Percentiles rank a stretch among this genome's conserved stretches.
These are phyloP conservation scores for Geotrichum cucujoidarum DNA, from an alignment of 1,139 yeast species.

Conservation along the genomic window DNA sequence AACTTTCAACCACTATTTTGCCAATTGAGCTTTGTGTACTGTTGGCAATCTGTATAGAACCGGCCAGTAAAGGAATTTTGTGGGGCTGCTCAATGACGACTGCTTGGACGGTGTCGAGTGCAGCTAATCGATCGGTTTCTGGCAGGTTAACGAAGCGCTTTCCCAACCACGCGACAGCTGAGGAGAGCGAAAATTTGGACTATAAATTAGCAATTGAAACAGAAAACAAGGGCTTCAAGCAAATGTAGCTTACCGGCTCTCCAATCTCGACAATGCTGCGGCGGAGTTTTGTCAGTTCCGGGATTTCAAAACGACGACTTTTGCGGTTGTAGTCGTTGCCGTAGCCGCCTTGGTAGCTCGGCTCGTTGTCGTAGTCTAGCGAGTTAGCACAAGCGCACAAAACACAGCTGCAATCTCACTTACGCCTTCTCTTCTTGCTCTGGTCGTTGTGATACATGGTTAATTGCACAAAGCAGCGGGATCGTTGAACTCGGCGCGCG, in stretches of 20 bases:
- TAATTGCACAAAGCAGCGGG: too few relatives aligned
- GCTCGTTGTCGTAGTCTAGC: background rate
- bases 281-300: conserved; percentile 15
- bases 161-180: conserved; percentile 49
- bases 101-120: conserved; percentile 62
- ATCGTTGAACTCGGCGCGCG: too few relatives aligned
- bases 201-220: background rate
- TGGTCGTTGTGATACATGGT: background rate
- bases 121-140: conserved; percentile 45
- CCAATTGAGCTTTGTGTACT: conserved; percentile 65
- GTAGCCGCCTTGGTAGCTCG: background rate
- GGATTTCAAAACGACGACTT: conserved; percentile 14
- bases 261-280: conserved; percentile 31
- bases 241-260: conserved; percentile 28
- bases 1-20: conserved; percentile 60
- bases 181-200: conserved; percentile 27
- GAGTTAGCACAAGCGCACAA: background rate
- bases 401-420: background rate
- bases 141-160: conserved; percentile 47
- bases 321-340: conserved; percentile 6
- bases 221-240: background rate
- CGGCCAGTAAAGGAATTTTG: conserved; percentile 66
- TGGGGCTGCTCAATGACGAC: conserved; percentile 86
- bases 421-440: conserved; percentile 6
- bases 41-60: conserved; percentile 63